Evolutionary conservation across 2,329 filamentous ascomycete species (phyloP).

Genomic region (Elsinoe perseae): DNA sequence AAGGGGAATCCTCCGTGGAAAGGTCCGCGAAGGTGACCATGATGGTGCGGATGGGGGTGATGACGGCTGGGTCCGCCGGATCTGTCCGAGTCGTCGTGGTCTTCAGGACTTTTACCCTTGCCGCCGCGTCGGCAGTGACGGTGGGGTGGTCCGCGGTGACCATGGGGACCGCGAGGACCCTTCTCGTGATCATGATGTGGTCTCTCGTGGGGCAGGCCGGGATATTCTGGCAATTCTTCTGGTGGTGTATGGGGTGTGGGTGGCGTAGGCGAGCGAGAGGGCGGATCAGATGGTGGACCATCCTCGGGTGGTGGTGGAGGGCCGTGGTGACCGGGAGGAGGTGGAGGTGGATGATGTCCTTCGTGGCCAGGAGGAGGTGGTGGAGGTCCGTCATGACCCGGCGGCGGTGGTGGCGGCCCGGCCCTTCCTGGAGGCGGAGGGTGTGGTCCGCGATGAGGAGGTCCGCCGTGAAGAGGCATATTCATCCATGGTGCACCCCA

Average conservation of each 20-base stretch:
- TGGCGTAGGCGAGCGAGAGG: conserved; percentile 15
- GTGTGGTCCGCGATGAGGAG: conserved; percentile 20
- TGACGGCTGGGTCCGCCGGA: neutral
- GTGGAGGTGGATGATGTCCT: conserved; percentile 15
- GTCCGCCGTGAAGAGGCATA: neutral
- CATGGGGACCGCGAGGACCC: neutral
- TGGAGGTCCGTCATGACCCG: conserved; percentile 18
- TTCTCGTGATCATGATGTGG: conserved; percentile 9
- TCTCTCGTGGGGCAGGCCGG: conserved; percentile 10
- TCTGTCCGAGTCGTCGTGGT: neutral
- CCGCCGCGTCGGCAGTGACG: neutral
- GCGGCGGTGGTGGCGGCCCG: conserved; percentile 23
- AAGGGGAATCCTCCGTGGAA: neutral
- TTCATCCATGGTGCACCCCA: conserved; percentile 9
- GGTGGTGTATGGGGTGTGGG: conserved; percentile 20
- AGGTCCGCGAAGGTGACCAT: neutral
- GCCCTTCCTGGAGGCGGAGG: conserved; percentile 23
- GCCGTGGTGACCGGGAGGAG: conserved; percentile 6
- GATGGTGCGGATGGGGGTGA: neutral
- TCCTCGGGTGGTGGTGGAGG: conserved; percentile 14
- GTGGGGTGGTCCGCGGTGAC: neutral
- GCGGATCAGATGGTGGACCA: conserved; percentile 11
- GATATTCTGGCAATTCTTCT: conserved; percentile 22
- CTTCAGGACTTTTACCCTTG: conserved; percentile 12
- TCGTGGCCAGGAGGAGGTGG: conserved; percentile 20